Percentiles rank a stretch among this genome's conserved stretches.
These are phyloP conservation scores for Citeromyces nyonsensis DNA, from an alignment of 805 yeast species.

Conservation along the genomic window DNA sequence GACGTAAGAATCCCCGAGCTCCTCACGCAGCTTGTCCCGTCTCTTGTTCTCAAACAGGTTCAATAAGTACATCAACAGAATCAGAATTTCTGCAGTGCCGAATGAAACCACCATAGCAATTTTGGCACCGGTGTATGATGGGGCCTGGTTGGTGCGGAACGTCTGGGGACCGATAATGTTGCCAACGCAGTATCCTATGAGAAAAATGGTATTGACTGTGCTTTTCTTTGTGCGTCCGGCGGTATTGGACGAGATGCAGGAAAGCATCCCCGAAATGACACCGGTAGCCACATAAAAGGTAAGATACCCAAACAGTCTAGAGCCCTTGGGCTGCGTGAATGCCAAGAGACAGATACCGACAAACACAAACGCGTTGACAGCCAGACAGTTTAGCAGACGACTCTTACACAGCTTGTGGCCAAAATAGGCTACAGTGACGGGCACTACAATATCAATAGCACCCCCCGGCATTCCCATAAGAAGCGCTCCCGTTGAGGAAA, in stretches of 20 bases:
- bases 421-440: slow-evolving; percentile 10
- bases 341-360: slow-evolving; percentile 12
- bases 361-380: slow-evolving; percentile 8
- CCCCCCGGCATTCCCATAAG: slow-evolving; percentile 22
- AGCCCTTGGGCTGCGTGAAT: slow-evolving; percentile 11
- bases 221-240: slow-evolving; percentile 63
- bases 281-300: slow-evolving; percentile 11
- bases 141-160: slow-evolving; percentile 40
- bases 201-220: slow-evolving; percentile 33
- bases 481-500: slow-evolving; percentile 10
- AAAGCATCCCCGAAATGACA: slow-evolving; percentile 11
- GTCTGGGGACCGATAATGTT: slow-evolving; percentile 61
- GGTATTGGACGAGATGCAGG: slow-evolving; percentile 20
- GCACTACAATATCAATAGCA: slow-evolving; percentile 17
- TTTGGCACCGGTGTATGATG: slow-evolving; percentile 36
- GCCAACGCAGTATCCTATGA: slow-evolving; percentile 51
- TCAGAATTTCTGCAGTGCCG: slow-evolving; percentile 9
- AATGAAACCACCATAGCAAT: slow-evolving; percentile 30
- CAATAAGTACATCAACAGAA: slow-evolving; percentile 11
- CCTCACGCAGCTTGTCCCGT: slow-evolving; percentile 8
- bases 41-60: slow-evolving; percentile 6
- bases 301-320: slow-evolving; percentile 15
- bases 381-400: slow-evolving; percentile 15
- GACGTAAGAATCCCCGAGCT: neutral
- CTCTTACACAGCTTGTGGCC: slow-evolving; percentile 11